phyloP scores from a whole-genome alignment of 1,284 basidiomycete species.

The Ceratobasidium sp. region DNA sequence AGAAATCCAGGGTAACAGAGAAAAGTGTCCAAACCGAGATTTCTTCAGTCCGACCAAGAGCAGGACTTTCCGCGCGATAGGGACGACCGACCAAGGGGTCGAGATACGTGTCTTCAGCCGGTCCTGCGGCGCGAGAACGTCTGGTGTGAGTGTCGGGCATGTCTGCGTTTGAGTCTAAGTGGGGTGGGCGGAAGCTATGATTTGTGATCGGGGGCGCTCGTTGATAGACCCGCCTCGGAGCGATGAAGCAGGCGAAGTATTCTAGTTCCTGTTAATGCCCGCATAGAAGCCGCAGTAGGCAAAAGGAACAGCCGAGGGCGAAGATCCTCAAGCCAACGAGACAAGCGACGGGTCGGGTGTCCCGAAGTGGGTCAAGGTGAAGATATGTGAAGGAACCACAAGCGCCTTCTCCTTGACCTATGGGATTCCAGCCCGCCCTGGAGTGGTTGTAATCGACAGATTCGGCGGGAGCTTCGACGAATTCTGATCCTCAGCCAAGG shows the following conservation, averaged over 20 bases:
- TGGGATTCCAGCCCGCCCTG: too few relatives aligned
- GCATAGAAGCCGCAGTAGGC: too few relatives aligned
- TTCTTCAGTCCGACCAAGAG: too few relatives aligned
- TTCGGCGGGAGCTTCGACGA: slow-evolving; percentile 5
- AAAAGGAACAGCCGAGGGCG: too few relatives aligned
- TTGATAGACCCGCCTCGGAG: not conserved
- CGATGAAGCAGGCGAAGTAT: slow-evolving; percentile 1
- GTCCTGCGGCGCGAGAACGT: not conserved
- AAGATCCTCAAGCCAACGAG: not conserved
- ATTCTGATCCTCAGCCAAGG: slow-evolving; percentile 6
- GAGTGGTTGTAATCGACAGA: not conserved
- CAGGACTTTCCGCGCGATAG: not conserved
- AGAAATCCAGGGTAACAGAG: too few relatives aligned
- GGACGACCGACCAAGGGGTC: slow-evolving; percentile 30
- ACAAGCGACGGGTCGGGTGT: not conserved
- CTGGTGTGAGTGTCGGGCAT: slow-evolving; percentile 8
- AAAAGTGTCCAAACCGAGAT: too few relatives aligned
- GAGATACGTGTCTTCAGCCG: slow-evolving; percentile 32
- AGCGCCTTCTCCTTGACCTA: not conserved
- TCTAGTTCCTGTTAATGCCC: not conserved
- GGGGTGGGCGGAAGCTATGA: slow-evolving; percentile 31
- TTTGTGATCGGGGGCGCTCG: slow-evolving; percentile 7
- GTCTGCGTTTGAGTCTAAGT: slow-evolving; percentile 13
- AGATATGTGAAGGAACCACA: not conserved
- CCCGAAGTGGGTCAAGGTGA: slow-evolving; percentile 12